Evolutionary conservation across 371 early-diverging fungal species (phyloP), one percentile per base, ranked within the genome.

Genomic region (Mortierella sp.): DNA sequence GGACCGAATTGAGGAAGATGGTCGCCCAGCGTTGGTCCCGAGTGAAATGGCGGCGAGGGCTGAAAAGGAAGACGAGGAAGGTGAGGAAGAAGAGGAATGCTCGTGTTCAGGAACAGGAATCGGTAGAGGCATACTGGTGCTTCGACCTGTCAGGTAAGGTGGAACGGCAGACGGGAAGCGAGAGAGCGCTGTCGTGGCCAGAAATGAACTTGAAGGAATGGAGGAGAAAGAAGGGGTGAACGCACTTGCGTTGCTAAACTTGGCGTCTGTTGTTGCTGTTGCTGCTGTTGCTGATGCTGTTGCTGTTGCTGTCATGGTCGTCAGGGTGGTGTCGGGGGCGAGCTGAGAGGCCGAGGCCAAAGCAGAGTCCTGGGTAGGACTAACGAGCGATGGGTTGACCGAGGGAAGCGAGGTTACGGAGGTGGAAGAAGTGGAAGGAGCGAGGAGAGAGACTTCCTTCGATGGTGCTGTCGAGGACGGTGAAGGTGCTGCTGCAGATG

Each of bases 61-160:
- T 37, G 37, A 37, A 37, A 37, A 37, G 37, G 37, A 37, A 37
- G 37, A 37, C 9, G 37, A 37, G 37, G 37, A 37, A 9, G 37
- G 60, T 37, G 16, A 67, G 48, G 12, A 50, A 47, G 48, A 60
- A 63, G 43, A 30, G 26, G n/a, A 43, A 53, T 29, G 26, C 0
- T n/a, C 18, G 23, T 52, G 11, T 29, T 62, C 53, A 26, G 47
- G 16, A 46, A 23, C 16, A 18, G 19, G 28, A 43, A 66, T 28
- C 21, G 74, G 74, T 2, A 74, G 45, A 19, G 63, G 64, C 16
- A 74, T 68, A 50, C 74, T 74, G 61, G 67, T 74, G 56, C 74
- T 68, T 14, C 74, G 74, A 68, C 57, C 64, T 21, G 18, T 19
- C 11, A 58, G 64, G 19, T 67, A 23, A 46, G 26, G 15, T 53